Base-by-base conservation (phyloP, 2,329 filamentous ascomycete genomes). In the Colletotrichum paranaense region DNA sequence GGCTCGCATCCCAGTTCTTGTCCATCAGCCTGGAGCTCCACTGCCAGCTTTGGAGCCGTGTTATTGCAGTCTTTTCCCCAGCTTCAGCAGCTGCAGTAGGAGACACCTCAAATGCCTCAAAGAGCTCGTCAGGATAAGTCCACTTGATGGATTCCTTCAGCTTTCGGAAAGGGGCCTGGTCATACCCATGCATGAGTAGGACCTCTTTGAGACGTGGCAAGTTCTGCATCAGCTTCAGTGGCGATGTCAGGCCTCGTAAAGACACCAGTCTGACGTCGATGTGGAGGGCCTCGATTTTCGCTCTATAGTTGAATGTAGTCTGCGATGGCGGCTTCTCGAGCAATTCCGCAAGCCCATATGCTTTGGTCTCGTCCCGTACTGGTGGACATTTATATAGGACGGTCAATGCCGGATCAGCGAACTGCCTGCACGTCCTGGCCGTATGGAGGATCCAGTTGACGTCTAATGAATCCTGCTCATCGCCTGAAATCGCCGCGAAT, bases 371-470 rank as follows among this genome's bases (percentile, higher is more conserved):
- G 46, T 78, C 82, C 72, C 88, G 86, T 57, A 97, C 84, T 1
- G 91, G 91, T 9, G 94, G 94, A 5, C 86, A 90, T 59, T 88
- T 86, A 80, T 97, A 97, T 5, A 97, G 85, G 1, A 90, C 92
- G 5, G 91, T 91, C 63, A 97, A 82, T 1, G 93, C 93, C 5
- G 94, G 92, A 77, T 95, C 94, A 0, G 89, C 84, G 70, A 95
- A 94, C 2, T 86, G 81, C 63, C 86, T 89, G 76, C 92, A 95
- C 19, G 91, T 83, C 2, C 87, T 86, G 46, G 93, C 90, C 57
- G 89, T 84, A n/a, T 86, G 85, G 11, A 93, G 81, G 7, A 97
- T 88, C 92, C 92, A 95, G 77, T 86, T 85, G 14, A 85, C 86
- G 77, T 85, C 84, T 78, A 84, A 30, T 12, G 63, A 16, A 49